A percentile compares a stretch with the other conserved stretches of the same genome.
Conservation (phyloP, 2,329 filamentous ascomycete genomes). For the Trichoderma semiorbis region DNA sequence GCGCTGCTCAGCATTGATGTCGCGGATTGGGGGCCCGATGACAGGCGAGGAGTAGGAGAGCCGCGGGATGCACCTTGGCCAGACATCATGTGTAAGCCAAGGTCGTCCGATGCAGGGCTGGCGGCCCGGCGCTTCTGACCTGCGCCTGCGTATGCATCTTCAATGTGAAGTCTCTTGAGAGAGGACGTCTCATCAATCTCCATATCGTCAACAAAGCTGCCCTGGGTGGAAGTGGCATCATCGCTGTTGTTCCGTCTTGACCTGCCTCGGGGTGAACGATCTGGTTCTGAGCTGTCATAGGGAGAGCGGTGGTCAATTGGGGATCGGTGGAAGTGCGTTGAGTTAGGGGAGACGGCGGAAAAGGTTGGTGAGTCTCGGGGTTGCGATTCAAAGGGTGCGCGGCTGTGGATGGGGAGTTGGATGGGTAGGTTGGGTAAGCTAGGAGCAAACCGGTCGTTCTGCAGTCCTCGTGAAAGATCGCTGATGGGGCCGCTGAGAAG, state of each 20-base stretch:
- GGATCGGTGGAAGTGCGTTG: conserved; percentile 40
- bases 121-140: conserved; percentile 56
- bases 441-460: conserved; percentile 41
- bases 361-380: conserved; percentile 45
- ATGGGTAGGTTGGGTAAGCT: conserved; percentile 41
- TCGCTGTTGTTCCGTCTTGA: conserved; percentile 52
- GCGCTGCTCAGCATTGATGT: conserved; percentile 41
- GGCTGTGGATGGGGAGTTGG: conserved; percentile 42
- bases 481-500: conserved; percentile 41
- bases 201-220: conserved; percentile 44
- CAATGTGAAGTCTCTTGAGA: conserved; percentile 50
- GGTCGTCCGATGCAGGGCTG: conserved; percentile 50
- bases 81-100: conserved; percentile 36
- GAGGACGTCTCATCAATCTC: conserved; percentile 51
- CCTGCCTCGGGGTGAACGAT: conserved; percentile 46
- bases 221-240: conserved; percentile 45
- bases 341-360: conserved; percentile 47
- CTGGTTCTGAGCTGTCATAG: conserved; percentile 43
- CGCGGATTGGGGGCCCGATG: conserved; percentile 42
- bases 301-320: conserved; percentile 43
- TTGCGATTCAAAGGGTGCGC: conserved; percentile 42
- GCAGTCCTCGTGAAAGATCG: conserved; percentile 37
- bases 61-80: conserved; percentile 44
- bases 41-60: conserved; percentile 51
- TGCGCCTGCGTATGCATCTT: conserved; percentile 40